phyloP scores from a whole-genome alignment of 2,329 filamentous ascomycete genomes.

The Pseudohalonectria lignicola region DNA sequence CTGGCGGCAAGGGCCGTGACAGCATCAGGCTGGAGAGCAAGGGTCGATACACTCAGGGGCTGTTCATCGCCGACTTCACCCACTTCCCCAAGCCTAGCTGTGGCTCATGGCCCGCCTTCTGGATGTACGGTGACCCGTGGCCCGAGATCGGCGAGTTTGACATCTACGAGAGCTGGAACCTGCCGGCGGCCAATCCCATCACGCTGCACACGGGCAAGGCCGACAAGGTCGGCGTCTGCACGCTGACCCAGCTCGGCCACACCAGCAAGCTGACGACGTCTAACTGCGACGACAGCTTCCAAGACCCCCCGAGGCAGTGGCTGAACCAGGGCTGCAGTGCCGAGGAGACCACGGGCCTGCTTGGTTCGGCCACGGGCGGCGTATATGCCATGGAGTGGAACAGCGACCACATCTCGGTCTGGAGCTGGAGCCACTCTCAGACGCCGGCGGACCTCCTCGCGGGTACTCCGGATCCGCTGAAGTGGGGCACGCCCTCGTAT shows the following conservation, averaged over 20 bases:
- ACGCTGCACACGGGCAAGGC: constrained; percentile 41
- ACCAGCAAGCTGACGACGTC: constrained; percentile 17
- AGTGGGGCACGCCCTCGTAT: constrained; percentile 55
- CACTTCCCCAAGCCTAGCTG: constrained; percentile 58
- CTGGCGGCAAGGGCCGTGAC: constrained; percentile 23
- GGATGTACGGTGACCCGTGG: constrained; percentile 43
- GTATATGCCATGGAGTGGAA: constrained; percentile 30
- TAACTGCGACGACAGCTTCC: constrained; percentile 32
- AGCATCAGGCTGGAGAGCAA: constrained; percentile 58
- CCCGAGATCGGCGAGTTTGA: constrained; percentile 54
- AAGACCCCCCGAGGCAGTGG: constrained; percentile 20
- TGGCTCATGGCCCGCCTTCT: constrained; percentile 63
- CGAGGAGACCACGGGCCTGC: constrained; percentile 23
- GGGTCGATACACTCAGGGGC: constrained; percentile 49
- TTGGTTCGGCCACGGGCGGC: constrained; percentile 16
- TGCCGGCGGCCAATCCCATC: constrained; percentile 40
- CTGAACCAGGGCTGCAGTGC: constrained; percentile 28
- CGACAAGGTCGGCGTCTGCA: constrained; percentile 20
- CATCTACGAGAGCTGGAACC: constrained; percentile 57
- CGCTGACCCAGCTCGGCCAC: constrained; percentile 17
- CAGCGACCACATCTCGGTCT: constrained; percentile 26
- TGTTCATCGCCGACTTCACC: constrained; percentile 58
- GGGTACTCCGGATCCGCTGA: constrained; percentile 44
- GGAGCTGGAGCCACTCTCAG: constrained; percentile 21
- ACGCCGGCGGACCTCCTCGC: constrained; percentile 21